phyloP scores from a whole-genome alignment of 1,284 basidiomycete genomes.

The Chalciporus sp. region DNA sequence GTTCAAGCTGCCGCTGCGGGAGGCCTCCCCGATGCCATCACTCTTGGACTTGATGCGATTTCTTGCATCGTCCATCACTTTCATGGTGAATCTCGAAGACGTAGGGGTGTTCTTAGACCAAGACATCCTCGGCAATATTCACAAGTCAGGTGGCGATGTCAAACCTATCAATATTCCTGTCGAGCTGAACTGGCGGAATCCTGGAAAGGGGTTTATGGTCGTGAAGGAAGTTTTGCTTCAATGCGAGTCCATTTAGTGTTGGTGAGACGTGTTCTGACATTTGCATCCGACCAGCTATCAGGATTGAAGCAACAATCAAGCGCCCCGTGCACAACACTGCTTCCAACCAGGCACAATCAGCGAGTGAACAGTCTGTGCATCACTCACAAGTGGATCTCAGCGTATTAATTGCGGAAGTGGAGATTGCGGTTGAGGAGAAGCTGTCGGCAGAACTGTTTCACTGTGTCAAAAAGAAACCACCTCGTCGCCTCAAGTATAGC shows the following conservation, averaged over 20 bases:
- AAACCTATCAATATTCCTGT: slow-evolving; percentile 51
- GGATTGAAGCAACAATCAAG: not conserved
- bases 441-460: slow-evolving; percentile 78
- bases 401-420: slow-evolving; percentile 79
- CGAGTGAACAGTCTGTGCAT: too few species aligned
- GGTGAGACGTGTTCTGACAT: not conserved
- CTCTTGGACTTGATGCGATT: slow-evolving; percentile 87
- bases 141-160: slow-evolving; percentile 48
- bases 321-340: not conserved
- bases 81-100: slow-evolving; percentile 82
- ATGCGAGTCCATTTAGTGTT: not conserved
- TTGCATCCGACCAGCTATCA: not conserved
- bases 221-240: not conserved
- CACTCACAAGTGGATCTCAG: slow-evolving; percentile 49
- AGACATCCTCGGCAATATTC: slow-evolving; percentile 69
- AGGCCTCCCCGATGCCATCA: slow-evolving; percentile 78
- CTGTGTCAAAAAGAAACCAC: slow-evolving; percentile 92
- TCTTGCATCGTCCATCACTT: slow-evolving; percentile 89
- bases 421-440: slow-evolving; percentile 68
- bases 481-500: slow-evolving; percentile 72
- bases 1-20: slow-evolving; percentile 86
- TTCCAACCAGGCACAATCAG: too few species aligned
- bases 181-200: slow-evolving; percentile 48
- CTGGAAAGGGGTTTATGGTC: slow-evolving; percentile 59
- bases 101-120: slow-evolving; percentile 82